A percentile compares a stretch with the other conserved stretches of the same genome.
Evolutionary conservation across 2,329 filamentous ascomycete species (phyloP).

Genomic region (Penicillium occitanis): DNA sequence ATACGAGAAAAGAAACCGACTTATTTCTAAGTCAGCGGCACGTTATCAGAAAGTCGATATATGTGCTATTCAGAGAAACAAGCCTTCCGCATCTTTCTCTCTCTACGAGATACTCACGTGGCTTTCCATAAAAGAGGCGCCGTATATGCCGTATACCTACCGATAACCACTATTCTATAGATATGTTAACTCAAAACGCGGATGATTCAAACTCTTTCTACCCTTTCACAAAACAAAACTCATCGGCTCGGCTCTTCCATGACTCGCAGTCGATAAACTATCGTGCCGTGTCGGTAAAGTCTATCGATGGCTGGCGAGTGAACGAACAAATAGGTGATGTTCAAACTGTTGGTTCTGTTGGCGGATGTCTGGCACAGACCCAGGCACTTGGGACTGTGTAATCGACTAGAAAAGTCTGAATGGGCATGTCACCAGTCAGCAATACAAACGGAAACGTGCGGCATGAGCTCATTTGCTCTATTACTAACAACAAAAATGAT

Average conservation of each 20-base stretch:
- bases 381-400: not conserved
- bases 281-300: not conserved
- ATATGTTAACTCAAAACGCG: too few species aligned
- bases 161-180: too few species aligned
- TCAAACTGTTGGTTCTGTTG: not conserved
- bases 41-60: not conserved
- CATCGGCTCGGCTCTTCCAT: not conserved
- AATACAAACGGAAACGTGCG: not conserved
- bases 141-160: not conserved
- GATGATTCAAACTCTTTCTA: not conserved
- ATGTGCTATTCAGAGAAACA: not conserved
- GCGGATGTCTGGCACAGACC: not conserved
- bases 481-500: not conserved
- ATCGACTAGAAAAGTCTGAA: not conserved
- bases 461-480: not conserved
- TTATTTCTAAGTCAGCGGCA: not conserved
- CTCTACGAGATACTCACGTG: not conserved
- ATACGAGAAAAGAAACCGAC: not conserved
- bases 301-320: not conserved
- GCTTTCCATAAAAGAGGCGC: not conserved
- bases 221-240: not conserved
- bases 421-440: not conserved
- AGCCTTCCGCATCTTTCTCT: not conserved
- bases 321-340: not conserved
- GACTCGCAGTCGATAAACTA: not conserved